Evolutionary conservation across 1,284 basidiomycete species (phyloP), one percentile per base, ranked within the genome.

Genomic region (Amylostereum chailletii): DNA sequence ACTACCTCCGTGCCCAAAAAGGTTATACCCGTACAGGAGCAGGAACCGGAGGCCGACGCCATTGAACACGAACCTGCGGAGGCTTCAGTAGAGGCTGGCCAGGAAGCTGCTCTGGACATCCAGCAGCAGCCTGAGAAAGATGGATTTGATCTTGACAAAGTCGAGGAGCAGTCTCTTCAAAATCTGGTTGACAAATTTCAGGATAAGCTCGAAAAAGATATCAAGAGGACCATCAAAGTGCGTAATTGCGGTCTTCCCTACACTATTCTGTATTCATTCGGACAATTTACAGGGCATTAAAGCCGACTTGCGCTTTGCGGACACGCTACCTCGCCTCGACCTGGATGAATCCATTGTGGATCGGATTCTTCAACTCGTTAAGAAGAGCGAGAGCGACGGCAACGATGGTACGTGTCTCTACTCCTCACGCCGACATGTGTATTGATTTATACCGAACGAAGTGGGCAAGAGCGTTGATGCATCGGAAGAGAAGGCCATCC

Each of bases 1-100:
- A 94, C 92, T 1, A 91, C 87, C 5, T 97, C 94, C 30, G 78
- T 85, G 45, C 90, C 85, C 49, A 95, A 90, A 76, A 94, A 90
- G 68, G 71, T 73, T 41, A 64, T 68, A 27, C 68, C 69, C 31
- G 60, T 57, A 27, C 52, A 54, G 30, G 61, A 65, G 41, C 61
- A 65, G 39, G 51, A 48, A 7, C 40, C 51, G 7, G 57, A 56
- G 37, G n/a, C 57, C 34, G 27, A 41, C 39, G 38, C 51, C 9
- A 27, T 34, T 6, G 10, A 41, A 19, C 46, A 48, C 31, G 55
- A 54, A 27, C 7, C 46, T 3, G 36, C 50, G 31, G 37, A 34
- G 19, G 26, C 38, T 8, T 39, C 52, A 27, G 60, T 62, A 49
- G 53, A 59, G 11, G 61, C 65, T 40, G 59, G 60, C 47, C 49